Conservation (phyloP, 139 green algal genomes). For the Chlamydomonas sp. region DNA sequence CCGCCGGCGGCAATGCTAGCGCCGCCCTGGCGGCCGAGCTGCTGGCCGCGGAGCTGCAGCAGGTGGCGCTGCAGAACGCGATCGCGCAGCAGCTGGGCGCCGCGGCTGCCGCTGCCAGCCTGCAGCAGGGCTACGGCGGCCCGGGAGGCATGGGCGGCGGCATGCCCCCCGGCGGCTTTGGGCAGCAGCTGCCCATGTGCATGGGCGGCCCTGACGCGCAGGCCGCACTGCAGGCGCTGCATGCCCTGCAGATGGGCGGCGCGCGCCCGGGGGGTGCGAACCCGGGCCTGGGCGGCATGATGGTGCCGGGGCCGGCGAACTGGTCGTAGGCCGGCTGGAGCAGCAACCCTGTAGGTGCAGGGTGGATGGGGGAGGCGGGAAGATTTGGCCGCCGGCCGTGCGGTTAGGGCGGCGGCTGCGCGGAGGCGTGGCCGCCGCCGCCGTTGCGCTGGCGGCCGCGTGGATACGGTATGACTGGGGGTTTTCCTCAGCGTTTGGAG, state of each 20-base stretch:
- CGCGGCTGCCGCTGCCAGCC: background rate
- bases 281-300: too few species aligned
- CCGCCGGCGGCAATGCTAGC: background rate
- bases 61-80: conserved; percentile 26
- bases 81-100: conserved; percentile 16
- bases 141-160: background rate
- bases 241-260: conserved; percentile 3
- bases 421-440: too few species aligned
- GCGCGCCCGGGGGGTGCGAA: background rate
- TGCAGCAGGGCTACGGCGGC: background rate
- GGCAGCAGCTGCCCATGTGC: background rate
- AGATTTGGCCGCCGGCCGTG: too few species aligned
- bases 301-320: too few species aligned
- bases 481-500: too few species aligned
- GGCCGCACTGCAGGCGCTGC: conserved; percentile 3
- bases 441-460: too few species aligned
- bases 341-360: too few species aligned
- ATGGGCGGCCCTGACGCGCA: background rate
- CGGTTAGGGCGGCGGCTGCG: too few species aligned
- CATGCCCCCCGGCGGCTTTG: background rate
- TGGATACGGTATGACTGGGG: too few species aligned
- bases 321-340: too few species aligned
- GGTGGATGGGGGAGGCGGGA: too few species aligned
- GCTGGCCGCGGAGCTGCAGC: conserved; percentile 29
- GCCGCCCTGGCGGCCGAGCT: conserved; percentile 11